Base-by-base conservation (phyloP, 2,329 filamentous ascomycete species). In the Aspergillus chevalieri region DNA sequence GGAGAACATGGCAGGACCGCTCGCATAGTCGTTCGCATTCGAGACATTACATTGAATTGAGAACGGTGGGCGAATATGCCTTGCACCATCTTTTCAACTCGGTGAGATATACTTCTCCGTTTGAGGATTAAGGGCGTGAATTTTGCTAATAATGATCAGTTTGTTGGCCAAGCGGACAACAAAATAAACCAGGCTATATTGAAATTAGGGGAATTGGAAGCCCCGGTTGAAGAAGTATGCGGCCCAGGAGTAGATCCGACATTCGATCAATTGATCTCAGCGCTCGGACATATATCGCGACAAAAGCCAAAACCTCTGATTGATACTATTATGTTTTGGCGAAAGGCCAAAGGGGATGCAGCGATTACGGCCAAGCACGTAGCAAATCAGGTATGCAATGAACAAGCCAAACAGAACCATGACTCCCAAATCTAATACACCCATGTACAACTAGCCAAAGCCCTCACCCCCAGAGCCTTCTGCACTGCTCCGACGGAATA, bases 281-380 rank as follows among this genome's bases (percentile, higher is more conserved):
- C 94, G 14, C 78, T 98, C 36, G 93, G 93, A 3, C 92, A 97
- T 66, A 95, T 98, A 63, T 89, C 92, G 47, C 87, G 89, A 51
- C 87, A 91, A 57, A 95, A 94, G 65, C 94, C 94, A 4, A 97
- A 95, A 66, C 88, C 90, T 4, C 73, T 98, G 46, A 96, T 98
- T 62, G 93, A 98, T 69, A 91, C 89, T 17, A 90, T 98, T 68
- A 98, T 98, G 89, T 80, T 95, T 28, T 98, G 93, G 93, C 84
- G 93, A 49, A 97, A 96, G 70, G 88, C 83, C 56, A 97, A 97
- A 74, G 95, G 90, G 56, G 92, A 97, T 69, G 84, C 86, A 19
- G 90, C 91, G 24, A 85, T 82, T 58, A 81, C 85, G 55, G 85
- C 86, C 24, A 74, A 75, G 47, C 72, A 75, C 44, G 60, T 61